phyloP scores from a whole-genome alignment of 345 rosid genomes.

The Isatis tinctoria region DNA sequence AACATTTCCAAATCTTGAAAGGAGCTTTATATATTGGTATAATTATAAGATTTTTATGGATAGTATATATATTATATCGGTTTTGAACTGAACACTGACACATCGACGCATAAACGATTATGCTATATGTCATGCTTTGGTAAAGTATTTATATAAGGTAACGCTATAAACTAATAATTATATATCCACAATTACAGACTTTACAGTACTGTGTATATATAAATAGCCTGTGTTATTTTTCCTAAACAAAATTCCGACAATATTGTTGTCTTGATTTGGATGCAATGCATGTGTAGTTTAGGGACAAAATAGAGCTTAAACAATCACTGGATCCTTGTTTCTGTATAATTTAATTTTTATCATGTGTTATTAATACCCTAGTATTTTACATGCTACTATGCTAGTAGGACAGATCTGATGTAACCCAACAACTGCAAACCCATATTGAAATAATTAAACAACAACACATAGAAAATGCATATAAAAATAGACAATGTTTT shows the following conservation, averaged over 20 bases:
- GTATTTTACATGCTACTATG: neutral
- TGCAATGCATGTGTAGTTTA: conserved; percentile 21
- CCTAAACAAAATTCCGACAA: conserved; percentile 2
- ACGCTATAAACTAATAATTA: neutral
- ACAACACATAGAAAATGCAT: neutral
- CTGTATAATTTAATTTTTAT: neutral
- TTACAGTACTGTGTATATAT: neutral
- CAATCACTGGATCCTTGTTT: neutral
- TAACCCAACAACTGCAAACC: conserved; percentile 28
- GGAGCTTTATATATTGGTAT: too few species aligned
- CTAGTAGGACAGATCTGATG: conserved; percentile 15
- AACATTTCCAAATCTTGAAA: neutral
- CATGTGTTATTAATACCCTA: neutral
- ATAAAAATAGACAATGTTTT: neutral
- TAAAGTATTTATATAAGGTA: neutral
- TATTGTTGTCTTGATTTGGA: neutral
- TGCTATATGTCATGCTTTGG: neutral
- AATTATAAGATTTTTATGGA: too few species aligned
- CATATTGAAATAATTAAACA: neutral
- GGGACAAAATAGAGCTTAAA: conserved; percentile 5
- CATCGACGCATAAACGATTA: neutral
- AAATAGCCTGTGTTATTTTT: neutral
- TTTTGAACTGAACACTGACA: neutral
- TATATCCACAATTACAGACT: neutral
- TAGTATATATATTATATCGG: too few species aligned